These are phyloP conservation scores for Hortaea sp. DNA, from an alignment of 2,329 filamentous ascomycete genomes.

Conservation along the genomic window DNA sequence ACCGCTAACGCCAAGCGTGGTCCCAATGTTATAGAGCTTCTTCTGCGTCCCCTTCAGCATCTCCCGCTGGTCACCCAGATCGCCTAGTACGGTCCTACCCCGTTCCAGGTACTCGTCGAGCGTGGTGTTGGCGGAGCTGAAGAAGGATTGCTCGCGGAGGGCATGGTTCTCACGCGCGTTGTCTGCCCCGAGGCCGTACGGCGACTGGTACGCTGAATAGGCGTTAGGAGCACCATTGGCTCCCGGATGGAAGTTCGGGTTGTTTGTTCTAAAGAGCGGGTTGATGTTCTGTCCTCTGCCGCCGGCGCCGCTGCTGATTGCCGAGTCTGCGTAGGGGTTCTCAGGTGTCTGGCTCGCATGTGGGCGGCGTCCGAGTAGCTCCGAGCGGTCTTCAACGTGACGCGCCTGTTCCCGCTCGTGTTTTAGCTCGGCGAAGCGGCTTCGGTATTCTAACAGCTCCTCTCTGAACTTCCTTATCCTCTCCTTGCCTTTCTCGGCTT, in stretches of 20 bases:
- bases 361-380: constrained; percentile 76
- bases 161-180: constrained; percentile 62
- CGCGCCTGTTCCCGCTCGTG: constrained; percentile 58
- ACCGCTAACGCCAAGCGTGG: constrained; percentile 83
- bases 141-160: constrained; percentile 81
- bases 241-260: constrained; percentile 25
- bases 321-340: constrained; percentile 72
- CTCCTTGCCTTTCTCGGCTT: constrained; percentile 83
- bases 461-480: constrained; percentile 74
- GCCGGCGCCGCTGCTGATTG: constrained; percentile 22
- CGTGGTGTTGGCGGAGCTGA: constrained; percentile 68
- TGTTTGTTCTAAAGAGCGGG: constrained; percentile 26
- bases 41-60: constrained; percentile 93
- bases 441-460: constrained; percentile 71
- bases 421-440: constrained; percentile 68
- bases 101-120: constrained; percentile 91
- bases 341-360: constrained; percentile 69
- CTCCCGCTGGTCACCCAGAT: constrained; percentile 81
- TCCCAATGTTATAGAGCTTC: constrained; percentile 82
- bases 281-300: constrained; percentile 23
- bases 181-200: constrained; percentile 24
- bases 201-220: constrained; percentile 28
- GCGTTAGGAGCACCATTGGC: constrained; percentile 26
- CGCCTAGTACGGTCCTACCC: constrained; percentile 79
- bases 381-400: constrained; percentile 47